Evolutionary conservation across 2,329 filamentous ascomycete species (phyloP), one percentile per base, ranked within the genome.

Genomic region (Fusarium nelsonii): DNA sequence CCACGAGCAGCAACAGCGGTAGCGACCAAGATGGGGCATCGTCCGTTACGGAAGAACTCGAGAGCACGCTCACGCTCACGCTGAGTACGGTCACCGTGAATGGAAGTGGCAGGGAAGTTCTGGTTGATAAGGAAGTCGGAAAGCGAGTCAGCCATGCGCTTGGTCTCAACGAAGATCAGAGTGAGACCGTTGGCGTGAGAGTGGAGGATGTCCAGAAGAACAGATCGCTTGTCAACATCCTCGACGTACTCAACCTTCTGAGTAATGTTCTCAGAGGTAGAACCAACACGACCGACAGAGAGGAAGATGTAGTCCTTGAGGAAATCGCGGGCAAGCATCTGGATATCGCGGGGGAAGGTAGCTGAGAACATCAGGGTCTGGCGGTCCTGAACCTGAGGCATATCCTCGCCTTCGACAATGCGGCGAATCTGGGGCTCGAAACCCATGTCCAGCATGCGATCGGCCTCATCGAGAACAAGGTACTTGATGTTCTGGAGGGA

Each of bases 381-480:
- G 78, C 96, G 94, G 75, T 87, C 85, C 72, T 90, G 84, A 65
- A 95, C 92, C 54, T 83, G 81, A 60, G 96, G 96, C 96, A 99
- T 99, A 77, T 99, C 96, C 84, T 98, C 96, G 65, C 94, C 94
- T 83, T 98, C 95, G 45, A 99, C 96, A 77, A 99, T 98, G 76
- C 95, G 92, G 78, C 96, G 94, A 79, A 99, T 99, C 85, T 99
- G 96, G 77, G 96, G 96, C 87, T 99, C 96, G 87, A 99, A 99
- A 96, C 96, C 96, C 96, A 99, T 99, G 88, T 99, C 96, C 87
- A 99, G 88, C 96, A 99, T 99, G 81, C 96, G 96, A 86, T 99
- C 96, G 81, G 96, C 96, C 89, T 99, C 96, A 76, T 99, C 96
- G 57, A 99, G 92, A 75, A 99, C 93, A 68, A 99, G 89, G 81